phyloP scores from a whole-genome alignment of 1,284 basidiomycete genomes.

The Salmacisia buchloeana region DNA sequence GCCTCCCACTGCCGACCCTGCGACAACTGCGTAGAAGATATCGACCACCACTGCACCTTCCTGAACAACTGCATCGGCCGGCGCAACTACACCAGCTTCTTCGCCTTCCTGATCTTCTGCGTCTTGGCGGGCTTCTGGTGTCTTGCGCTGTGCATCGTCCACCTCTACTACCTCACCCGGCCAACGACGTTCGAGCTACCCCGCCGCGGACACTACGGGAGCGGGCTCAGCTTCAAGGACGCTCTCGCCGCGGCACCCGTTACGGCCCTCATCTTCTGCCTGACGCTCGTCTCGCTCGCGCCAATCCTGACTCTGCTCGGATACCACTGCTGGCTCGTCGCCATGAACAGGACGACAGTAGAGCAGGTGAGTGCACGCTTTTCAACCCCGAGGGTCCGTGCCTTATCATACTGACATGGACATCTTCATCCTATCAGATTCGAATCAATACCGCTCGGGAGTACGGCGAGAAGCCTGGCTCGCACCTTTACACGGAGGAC shows the following conservation, averaged over 20 bases:
- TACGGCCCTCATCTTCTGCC: conserved; percentile 35
- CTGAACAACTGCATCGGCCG: conserved; percentile 49
- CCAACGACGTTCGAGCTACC: conserved; percentile 16
- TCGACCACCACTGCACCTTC: conserved; percentile 51
- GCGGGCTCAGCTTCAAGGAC: conserved; percentile 19
- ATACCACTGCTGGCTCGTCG: conserved; percentile 42
- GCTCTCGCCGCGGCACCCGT: conserved; percentile 34
- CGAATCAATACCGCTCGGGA: conserved; percentile 35
- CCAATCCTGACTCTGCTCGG: conserved; percentile 34
- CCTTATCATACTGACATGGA: no score
- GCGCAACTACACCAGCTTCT: conserved; percentile 47
- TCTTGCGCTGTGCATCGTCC: conserved; percentile 18
- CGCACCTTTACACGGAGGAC: not conserved
- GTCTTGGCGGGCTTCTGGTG: conserved; percentile 11
- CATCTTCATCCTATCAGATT: conserved; percentile 23
- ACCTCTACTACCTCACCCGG: conserved; percentile 25
- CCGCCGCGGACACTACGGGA: conserved; percentile 18
- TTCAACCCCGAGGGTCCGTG: not conserved
- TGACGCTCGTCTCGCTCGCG: conserved; percentile 22
- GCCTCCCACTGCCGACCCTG: conserved; percentile 48
- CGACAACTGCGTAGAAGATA: conserved; percentile 49
- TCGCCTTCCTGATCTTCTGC: conserved; percentile 33
- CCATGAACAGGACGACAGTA: conserved; percentile 43
- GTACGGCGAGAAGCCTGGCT: conserved; percentile 25
- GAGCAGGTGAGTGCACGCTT: conserved; percentile 24